A percentile compares a stretch with the other conserved stretches of the same genome.
These are phyloP conservation scores for Chaetomium olivaceum DNA, from an alignment of 2,329 filamentous ascomycete species.

Conservation along the genomic window DNA sequence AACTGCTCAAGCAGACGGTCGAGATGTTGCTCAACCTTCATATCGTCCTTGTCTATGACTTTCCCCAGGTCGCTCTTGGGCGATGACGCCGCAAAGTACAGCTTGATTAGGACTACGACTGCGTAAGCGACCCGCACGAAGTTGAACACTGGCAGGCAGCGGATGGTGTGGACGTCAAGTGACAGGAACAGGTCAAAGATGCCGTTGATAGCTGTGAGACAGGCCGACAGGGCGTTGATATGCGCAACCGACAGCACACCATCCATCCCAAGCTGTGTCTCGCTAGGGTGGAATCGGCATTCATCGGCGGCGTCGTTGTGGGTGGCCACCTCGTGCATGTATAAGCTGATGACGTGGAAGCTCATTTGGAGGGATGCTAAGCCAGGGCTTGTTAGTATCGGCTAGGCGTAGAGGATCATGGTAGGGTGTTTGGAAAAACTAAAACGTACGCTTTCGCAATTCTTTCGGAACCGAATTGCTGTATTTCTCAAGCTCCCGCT, in stretches of 20 bases:
- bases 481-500: slow-evolving; percentile 64
- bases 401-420: not conserved
- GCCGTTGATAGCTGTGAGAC: slow-evolving; percentile 64
- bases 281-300: slow-evolving; percentile 50
- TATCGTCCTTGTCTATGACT: slow-evolving; percentile 66
- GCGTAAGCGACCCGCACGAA: slow-evolving; percentile 73
- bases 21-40: slow-evolving; percentile 67
- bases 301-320: slow-evolving; percentile 63
- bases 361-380: slow-evolving; percentile 63
- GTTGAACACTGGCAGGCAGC: slow-evolving; percentile 68
- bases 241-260: slow-evolving; percentile 55
- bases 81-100: slow-evolving; percentile 67
- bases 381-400: slow-evolving; percentile 27
- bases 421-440: not conserved
- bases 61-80: slow-evolving; percentile 67
- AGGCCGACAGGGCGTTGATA: slow-evolving; percentile 66
- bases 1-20: slow-evolving; percentile 71
- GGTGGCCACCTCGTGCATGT: slow-evolving; percentile 75
- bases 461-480: slow-evolving; percentile 53
- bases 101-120: slow-evolving; percentile 70
- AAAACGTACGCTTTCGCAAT: slow-evolving; percentile 55
- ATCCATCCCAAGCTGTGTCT: slow-evolving; percentile 45
- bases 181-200: slow-evolving; percentile 65
- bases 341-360: slow-evolving; percentile 66
- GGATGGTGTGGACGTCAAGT: slow-evolving; percentile 60